These are phyloP conservation scores for Coemansia sp. DNA, from an alignment of 192 early-diverging fungal species.

Conservation along the genomic window DNA sequence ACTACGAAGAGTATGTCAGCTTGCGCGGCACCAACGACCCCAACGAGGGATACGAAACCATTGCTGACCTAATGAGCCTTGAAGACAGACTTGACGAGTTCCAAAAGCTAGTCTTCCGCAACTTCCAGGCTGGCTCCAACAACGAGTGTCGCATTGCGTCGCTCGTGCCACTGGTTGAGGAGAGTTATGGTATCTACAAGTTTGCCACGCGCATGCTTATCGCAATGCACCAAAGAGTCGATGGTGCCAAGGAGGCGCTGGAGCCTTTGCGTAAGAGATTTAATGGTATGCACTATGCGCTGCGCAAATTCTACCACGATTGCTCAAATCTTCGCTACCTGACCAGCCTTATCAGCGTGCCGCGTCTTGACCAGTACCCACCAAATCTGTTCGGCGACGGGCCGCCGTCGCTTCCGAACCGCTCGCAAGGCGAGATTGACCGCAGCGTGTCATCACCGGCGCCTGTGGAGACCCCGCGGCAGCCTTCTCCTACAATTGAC, in stretches of 20 bases:
- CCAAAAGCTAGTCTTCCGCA: constrained; percentile 83
- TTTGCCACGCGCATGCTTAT: constrained; percentile 94
- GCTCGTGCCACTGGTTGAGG: constrained; percentile 95
- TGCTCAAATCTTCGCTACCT: constrained; percentile 86
- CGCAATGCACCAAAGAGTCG: constrained; percentile 78
- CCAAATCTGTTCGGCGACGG: constrained; percentile 75
- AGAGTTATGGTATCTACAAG: constrained; percentile 92
- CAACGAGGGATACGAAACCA: constrained; percentile 99
- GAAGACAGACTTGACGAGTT: constrained; percentile 91
- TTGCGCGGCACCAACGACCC: constrained; percentile 94
- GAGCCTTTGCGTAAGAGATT: constrained; percentile 84
- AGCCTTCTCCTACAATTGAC: constrained; percentile 58
- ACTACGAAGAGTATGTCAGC: constrained; percentile 95
- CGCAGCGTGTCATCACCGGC: constrained; percentile 42
- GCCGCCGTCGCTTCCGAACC: constrained; percentile 62
- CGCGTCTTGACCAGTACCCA: constrained; percentile 76
- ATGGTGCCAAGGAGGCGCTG: constrained; percentile 76
- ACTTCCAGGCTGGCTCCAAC: constrained; percentile 76
- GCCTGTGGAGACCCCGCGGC: constrained; percentile 46
- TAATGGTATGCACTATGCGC: constrained; percentile 78
- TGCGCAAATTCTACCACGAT: constrained; percentile 90
- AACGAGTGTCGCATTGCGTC: constrained; percentile 95
- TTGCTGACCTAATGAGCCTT: constrained; percentile 87
- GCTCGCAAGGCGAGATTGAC: constrained; percentile 26
- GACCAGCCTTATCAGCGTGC: constrained; percentile 90